Conservation (phyloP, 768 basidiomycete genomes). For the Boletus fagicola region DNA sequence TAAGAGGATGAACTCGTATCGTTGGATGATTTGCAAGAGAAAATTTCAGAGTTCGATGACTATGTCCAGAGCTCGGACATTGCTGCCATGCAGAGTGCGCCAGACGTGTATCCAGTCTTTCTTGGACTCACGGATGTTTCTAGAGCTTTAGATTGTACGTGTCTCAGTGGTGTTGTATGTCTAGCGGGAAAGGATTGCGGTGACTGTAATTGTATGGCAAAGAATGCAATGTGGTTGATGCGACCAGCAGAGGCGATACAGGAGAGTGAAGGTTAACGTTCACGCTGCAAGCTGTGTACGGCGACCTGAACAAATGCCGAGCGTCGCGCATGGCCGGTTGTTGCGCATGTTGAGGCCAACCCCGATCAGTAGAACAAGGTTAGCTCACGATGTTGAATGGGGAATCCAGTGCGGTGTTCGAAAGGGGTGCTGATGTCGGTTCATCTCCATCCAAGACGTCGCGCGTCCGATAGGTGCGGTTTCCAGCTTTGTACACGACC, state of each 20-base stretch:
- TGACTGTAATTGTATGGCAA: constrained; percentile 4
- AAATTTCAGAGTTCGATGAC: constrained; percentile 81
- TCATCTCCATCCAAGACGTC: neutral
- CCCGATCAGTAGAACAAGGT: constrained; percentile 34
- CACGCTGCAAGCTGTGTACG: constrained; percentile 18
- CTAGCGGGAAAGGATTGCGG: neutral
- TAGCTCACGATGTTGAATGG: constrained; percentile 26
- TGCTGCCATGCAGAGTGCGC: constrained; percentile 88
- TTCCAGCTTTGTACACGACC: constrained; percentile 1
- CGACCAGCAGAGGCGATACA: neutral
- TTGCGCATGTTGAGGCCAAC: constrained; percentile 5
- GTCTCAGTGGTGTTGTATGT: neutral
- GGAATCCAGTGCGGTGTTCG: constrained; percentile 19
- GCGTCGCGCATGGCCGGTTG: constrained; percentile 3
- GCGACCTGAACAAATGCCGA: constrained; percentile 18
- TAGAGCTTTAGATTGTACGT: constrained; percentile 23
- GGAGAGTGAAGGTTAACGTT: neutral
- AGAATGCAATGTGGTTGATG: neutral
- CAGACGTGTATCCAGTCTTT: neutral
- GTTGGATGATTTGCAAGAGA: constrained; percentile 89
- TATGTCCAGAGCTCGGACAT: constrained; percentile 90
- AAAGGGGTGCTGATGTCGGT: constrained; percentile 11
- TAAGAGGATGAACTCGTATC: constrained; percentile 95
- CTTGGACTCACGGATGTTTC: constrained; percentile 2
- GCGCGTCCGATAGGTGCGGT: constrained; percentile 21